phyloP scores from a whole-genome alignment of 208 protist genomes.

The Novymonas esmeraldas region DNA sequence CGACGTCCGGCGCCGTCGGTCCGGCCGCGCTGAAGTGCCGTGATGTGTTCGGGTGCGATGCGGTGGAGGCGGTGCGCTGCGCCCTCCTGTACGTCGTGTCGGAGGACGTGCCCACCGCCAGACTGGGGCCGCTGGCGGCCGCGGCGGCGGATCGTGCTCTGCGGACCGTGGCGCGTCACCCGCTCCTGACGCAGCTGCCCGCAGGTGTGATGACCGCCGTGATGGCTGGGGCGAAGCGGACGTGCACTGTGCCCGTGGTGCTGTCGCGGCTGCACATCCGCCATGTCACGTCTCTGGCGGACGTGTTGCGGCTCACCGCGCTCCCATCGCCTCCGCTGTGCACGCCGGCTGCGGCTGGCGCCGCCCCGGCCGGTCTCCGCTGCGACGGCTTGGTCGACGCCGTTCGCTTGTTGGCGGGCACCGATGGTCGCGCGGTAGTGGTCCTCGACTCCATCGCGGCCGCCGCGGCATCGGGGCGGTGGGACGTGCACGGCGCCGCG shows the following conservation, averaged over 20 bases:
- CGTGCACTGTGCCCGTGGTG: conserved; percentile 30
- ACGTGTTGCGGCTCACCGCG: conserved; percentile 43
- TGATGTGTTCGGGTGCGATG: neutral
- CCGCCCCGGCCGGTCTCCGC: too few relatives aligned
- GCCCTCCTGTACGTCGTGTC: conserved; percentile 62
- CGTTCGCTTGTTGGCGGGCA: conserved; percentile 28
- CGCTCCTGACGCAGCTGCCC: conserved; percentile 32
- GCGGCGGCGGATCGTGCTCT: conserved; percentile 23
- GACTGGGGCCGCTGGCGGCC: conserved; percentile 34
- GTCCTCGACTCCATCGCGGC: conserved; percentile 76
- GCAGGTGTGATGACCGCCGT: conserved; percentile 11
- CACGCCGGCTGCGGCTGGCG: neutral
- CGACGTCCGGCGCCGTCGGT: neutral
- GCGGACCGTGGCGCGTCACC: conserved; percentile 16
- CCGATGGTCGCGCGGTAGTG: conserved; percentile 38
- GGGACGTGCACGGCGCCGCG: conserved; percentile 4
- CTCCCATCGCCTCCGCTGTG: neutral
- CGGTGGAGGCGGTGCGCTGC: conserved; percentile 10
- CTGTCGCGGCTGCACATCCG: conserved; percentile 56
- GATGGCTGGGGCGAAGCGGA: conserved; percentile 26
- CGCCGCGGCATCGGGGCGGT: conserved; percentile 25
- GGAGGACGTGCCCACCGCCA: conserved; percentile 54
- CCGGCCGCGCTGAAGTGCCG: conserved; percentile 3
- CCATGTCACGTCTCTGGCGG: conserved; percentile 32
- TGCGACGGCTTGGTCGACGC: conserved; percentile 19